Evolutionary conservation across 176 grass and related monocot genomes (phyloP), one percentile per base, ranked within the genome.

Genomic region (Echinochloa phyllopogon): DNA sequence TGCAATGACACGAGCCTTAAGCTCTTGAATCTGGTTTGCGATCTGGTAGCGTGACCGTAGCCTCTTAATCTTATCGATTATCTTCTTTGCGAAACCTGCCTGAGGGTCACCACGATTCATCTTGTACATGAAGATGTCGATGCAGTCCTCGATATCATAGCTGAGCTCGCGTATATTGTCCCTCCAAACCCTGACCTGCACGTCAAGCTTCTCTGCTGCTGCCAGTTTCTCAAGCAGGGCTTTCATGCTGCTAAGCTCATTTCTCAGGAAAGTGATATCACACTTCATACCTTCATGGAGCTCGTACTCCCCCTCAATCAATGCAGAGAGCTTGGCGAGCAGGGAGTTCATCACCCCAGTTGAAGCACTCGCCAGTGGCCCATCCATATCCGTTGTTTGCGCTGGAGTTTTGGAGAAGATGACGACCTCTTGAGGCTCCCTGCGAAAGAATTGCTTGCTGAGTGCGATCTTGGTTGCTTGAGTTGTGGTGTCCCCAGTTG

Each of bases 81-180:
- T 62, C 53, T n/a, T 83, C 21, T 20, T 21, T 0, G 24, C 18
- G 6, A 83, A 47, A 4, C 53, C 24, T 12, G 8, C 27, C 0
- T 37, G 18, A 5, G 38, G 6, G 11, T 24, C 68, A 10, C 17
- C 69, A 3, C 27, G 41, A 8, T 8, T 45, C 9, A 63, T 12
- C 16, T 60, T 57, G 11, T 73, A 56, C 25, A 61, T 63, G 27
- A 50, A 74, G 39, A 47, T 5, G 27, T 83, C 81, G 2, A 83
- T 74, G 69, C 81, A 74, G 7, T 83, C 80, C 15, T 83, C 80
- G 1, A 73, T 47, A 8, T 83, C 80, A 4, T 83, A 73, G 67
- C 40, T 58, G 3, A 83, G 69, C 41, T 83, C 81, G 2, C 69
- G 69, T 12, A 83, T 27, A 6, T 63, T 74, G 25, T 74, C 44